phyloP scores from a whole-genome alignment of 2,329 filamentous ascomycete species.

The Metarhizium anisopliae region DNA sequence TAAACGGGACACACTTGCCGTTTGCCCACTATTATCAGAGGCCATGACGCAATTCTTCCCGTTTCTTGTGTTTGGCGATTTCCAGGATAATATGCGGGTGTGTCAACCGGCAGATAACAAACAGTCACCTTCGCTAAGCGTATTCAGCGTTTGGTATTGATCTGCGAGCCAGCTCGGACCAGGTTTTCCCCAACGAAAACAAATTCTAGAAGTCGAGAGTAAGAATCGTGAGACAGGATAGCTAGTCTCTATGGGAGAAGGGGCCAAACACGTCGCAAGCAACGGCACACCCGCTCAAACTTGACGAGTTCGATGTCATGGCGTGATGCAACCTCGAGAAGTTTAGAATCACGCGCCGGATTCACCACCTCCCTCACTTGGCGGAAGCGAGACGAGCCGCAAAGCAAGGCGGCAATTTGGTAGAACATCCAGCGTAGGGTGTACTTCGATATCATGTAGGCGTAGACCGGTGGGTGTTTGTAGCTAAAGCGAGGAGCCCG shows the following conservation, averaged over 20 bases:
- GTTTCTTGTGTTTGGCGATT: neutral
- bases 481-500: conserved; percentile 15
- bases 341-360: conserved; percentile 28
- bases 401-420: conserved; percentile 23
- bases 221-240: too few relatives aligned
- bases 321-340: conserved; percentile 25
- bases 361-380: conserved; percentile 34
- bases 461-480: conserved; percentile 21
- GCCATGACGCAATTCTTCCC: neutral
- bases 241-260: conserved; percentile 18
- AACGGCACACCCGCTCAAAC: conserved; percentile 21
- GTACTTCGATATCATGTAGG: conserved; percentile 35
- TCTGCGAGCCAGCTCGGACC: too few relatives aligned
- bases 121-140: too few relatives aligned
- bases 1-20: neutral
- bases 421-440: conserved; percentile 33
- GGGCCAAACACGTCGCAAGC: conserved; percentile 23
- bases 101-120: too few relatives aligned
- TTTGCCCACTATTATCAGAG: neutral
- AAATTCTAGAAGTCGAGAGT: too few relatives aligned
- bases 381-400: conserved; percentile 12
- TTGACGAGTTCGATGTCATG: conserved; percentile 23
- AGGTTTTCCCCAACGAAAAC: too few relatives aligned
- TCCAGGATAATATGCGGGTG: neutral
- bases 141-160: too few relatives aligned